Conservation (phyloP, 83 land plant species). For the Thuja plicata region DNA sequence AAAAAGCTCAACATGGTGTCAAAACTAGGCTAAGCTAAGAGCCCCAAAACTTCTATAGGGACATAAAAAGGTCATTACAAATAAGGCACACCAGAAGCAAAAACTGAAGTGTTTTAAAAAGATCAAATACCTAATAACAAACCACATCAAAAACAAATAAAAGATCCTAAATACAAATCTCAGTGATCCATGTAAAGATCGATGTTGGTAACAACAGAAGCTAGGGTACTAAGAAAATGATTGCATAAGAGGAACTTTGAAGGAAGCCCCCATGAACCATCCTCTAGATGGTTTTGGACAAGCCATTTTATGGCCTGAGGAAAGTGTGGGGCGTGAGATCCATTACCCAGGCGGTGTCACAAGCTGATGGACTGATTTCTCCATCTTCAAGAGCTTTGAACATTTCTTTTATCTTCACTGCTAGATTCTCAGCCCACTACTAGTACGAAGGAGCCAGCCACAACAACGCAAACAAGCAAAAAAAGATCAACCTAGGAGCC, state of each 20-base stretch:
- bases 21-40: no score
- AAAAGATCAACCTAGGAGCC: background rate
- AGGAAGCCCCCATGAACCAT: background rate
- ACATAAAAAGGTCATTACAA: no score
- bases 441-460: background rate
- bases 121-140: no score
- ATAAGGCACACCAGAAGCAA: no score
- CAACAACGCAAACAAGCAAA: background rate
- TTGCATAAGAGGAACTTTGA: background rate
- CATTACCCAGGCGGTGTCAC: conserved; percentile 5
- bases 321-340: background rate
- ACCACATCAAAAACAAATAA: no score
- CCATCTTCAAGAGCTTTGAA: background rate
- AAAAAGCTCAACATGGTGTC: no score
- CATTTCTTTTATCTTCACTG: background rate
- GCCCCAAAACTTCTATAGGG: no score
- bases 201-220: background rate
- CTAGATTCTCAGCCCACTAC: background rate
- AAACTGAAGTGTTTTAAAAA: no score
- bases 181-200: no score
- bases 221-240: background rate
- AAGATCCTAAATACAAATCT: no score
- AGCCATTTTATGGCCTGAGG: background rate
- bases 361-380: background rate
- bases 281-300: background rate